Conservation (phyloP, 495 filamentous ascomycete species). For the Neurospora sp. region DNA sequence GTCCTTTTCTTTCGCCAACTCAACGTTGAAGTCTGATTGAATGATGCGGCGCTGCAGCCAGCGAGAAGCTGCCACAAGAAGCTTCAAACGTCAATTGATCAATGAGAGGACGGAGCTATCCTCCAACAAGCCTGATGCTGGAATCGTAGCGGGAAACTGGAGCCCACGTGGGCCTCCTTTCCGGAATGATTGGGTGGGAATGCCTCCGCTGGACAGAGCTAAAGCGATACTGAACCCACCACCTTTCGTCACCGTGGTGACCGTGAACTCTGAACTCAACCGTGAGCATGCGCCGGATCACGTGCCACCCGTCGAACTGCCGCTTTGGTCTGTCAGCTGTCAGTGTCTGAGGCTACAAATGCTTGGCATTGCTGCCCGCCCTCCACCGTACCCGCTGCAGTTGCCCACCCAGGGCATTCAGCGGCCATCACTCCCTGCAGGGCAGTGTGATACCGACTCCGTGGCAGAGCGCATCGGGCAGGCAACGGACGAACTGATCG, state of each 20-base stretch:
- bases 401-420: background rate
- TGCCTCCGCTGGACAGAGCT: background rate
- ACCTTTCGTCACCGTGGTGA: background rate
- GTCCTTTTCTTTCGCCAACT: background rate
- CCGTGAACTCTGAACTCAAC: background rate
- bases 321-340: background rate
- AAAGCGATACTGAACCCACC: background rate
- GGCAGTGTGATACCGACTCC: background rate
- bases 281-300: background rate
- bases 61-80: constrained; percentile 6
- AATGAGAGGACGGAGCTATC: constrained; percentile 13
- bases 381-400: background rate
- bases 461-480: background rate
- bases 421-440: background rate
- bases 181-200: background rate
- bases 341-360: background rate
- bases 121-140: background rate
- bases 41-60: constrained; percentile 4
- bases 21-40: background rate
- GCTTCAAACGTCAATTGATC: constrained; percentile 19
- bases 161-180: background rate
- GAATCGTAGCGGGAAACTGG: background rate
- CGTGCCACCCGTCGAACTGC: background rate
- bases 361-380: background rate
- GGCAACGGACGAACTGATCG: background rate